Evolutionary conservation across 352 stramenopile genomes (phyloP).

Genomic region (Phytophthora kernoviae): DNA sequence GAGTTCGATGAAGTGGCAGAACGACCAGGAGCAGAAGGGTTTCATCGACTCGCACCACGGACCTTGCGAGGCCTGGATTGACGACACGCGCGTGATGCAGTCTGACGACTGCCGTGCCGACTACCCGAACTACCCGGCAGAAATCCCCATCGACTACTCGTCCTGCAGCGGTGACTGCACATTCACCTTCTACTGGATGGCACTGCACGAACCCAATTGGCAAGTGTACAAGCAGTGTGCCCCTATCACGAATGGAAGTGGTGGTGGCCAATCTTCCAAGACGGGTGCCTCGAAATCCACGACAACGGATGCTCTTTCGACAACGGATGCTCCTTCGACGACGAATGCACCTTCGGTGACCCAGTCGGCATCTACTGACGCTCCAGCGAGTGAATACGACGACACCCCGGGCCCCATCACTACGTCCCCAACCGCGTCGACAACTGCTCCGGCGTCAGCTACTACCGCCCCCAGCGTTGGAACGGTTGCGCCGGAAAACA

Average conservation of each 20-base stretch:
- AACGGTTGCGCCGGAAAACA: slow-evolving; percentile 8
- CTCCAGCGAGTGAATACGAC: slow-evolving; percentile 13
- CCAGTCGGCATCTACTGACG: slow-evolving; percentile 2
- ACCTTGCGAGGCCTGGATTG: slow-evolving; percentile 57
- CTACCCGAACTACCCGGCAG: slow-evolving; percentile 47
- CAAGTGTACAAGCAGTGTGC: slow-evolving; percentile 63
- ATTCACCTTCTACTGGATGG: slow-evolving; percentile 70
- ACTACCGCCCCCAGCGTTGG: slow-evolving; percentile 8
- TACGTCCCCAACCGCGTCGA: slow-evolving; percentile 4
- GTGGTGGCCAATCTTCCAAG: slow-evolving; percentile 1
- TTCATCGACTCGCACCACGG: slow-evolving; percentile 52
- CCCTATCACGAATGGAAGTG: slow-evolving; percentile 33
- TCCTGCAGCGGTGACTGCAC: slow-evolving; percentile 50
- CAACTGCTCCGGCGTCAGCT: slow-evolving; percentile 6
- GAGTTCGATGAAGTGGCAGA: slow-evolving; percentile 52
- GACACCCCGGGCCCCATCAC: slow-evolving; percentile 18
- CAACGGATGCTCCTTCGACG: slow-evolving; percentile 1
- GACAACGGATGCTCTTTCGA: not conserved
- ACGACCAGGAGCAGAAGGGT: slow-evolving; percentile 44
- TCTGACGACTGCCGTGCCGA: slow-evolving; percentile 44
- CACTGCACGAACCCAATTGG: slow-evolving; percentile 55
- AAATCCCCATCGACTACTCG: slow-evolving; percentile 58
- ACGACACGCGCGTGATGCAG: slow-evolving; percentile 40
- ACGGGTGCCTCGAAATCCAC: slow-evolving; percentile 9
- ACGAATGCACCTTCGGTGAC: slow-evolving; percentile 4